A percentile compares a stretch with the other conserved stretches of the same genome.
These are phyloP conservation scores for Elsinoe necatrix DNA, from an alignment of 2,329 filamentous ascomycete genomes.

Conservation along the genomic window DNA sequence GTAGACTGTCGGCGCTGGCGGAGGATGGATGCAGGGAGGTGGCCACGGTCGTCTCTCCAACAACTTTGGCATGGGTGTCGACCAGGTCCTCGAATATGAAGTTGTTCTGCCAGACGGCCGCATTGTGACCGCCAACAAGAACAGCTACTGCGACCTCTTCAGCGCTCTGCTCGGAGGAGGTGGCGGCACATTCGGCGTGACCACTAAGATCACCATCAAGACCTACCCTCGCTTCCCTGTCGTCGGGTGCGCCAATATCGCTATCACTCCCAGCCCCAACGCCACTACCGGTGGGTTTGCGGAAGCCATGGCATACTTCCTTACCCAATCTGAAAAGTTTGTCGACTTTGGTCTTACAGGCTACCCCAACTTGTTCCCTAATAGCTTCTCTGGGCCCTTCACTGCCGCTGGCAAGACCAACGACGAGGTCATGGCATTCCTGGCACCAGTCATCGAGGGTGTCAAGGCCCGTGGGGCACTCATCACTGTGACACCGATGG, in stretches of 20 bases:
- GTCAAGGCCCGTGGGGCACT: background rate
- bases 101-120: conserved; percentile 23
- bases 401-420: conserved; percentile 10
- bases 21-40: conserved; percentile 23
- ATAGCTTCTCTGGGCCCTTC: conserved; percentile 6
- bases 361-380: conserved; percentile 3
- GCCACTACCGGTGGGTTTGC: conserved; percentile 8
- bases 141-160: conserved; percentile 20
- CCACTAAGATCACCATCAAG: conserved; percentile 15
- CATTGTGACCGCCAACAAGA: conserved; percentile 21
- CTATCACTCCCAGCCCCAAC: conserved; percentile 1
- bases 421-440: conserved; percentile 8
- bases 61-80: conserved; percentile 23
- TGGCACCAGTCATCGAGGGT: background rate
- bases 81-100: conserved; percentile 23
- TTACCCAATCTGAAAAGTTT: conserved; percentile 2
- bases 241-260: conserved; percentile 25
- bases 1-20: conserved; percentile 22
- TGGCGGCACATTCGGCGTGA: conserved; percentile 17
- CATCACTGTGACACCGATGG: background rate
- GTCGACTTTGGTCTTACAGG: conserved; percentile 10
- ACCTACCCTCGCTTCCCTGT: background rate
- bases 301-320: background rate
- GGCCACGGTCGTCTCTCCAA: conserved; percentile 22
- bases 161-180: conserved; percentile 21